Evolutionary conservation across 306 rosid species (phyloP), one percentile per base, ranked within the genome.

Genomic region (Spatholobus suberectus): DNA sequence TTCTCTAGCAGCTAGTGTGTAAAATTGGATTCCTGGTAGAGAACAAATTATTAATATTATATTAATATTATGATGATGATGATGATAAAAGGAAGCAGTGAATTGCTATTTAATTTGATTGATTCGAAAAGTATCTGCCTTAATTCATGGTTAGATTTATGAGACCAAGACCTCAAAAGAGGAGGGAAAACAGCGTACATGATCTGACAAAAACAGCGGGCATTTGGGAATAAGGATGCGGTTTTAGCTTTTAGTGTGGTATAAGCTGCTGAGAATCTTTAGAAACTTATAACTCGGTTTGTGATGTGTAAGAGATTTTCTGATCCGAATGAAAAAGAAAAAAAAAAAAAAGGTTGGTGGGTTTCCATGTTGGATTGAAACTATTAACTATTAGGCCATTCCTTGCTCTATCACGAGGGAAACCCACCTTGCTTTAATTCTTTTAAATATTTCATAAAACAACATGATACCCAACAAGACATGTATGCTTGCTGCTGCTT

Each of bases 351-450:
- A 7, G 61, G 59, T 26, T 32, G 73, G 75, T 57, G 47, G 79
- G 82, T 76, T 67, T 75, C 23, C 27, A 75, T 51, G 69, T 51
- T 84, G 80, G 83, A 78, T 82, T 85, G 77, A 73, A 54, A 75
- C 46, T 57, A 75, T 46, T 76, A 75, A 85, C 54, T 47, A 79
- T 38, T 79, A 76, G 82, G 82, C 89, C 87, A 85, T 88, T 88
- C 90, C 85, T 88, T 88, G 85, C 90, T 82, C 89, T 71, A 38
- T 76, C 23, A 70, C 66, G 85, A 80, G 90, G 90, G 47, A 85
- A 87, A 79, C 83, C 26, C 65, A 74, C 34, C 69, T 79, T 80
- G 67, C 88, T 88, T 88, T 88, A 71, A 58, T 79, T 82, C 54
- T 70, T 80, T 79, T 70, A 40, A 75, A 63, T 70, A 49, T 59